Evolutionary conservation across 106 monocot species (phyloP).

Genomic region (Dendrobium chrysotoxum): DNA sequence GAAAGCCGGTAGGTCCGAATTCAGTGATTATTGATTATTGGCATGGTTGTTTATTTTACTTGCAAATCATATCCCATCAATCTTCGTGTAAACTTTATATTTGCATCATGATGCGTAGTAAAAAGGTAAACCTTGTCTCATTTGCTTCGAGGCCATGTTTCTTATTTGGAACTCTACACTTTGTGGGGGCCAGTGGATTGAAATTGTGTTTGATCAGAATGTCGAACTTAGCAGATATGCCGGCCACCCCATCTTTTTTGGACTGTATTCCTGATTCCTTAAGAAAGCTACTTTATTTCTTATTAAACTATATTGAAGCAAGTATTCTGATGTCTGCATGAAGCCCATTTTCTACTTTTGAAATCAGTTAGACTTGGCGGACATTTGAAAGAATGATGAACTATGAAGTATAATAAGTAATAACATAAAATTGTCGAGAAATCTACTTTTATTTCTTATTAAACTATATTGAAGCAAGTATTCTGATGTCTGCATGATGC

Average conservation of each 20-base stretch:
- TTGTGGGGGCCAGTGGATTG: neutral
- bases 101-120: neutral
- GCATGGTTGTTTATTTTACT: neutral
- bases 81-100: neutral
- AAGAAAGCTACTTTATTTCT: neutral
- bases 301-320: too few relatives aligned
- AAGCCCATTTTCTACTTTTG: too few relatives aligned
- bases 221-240: too few relatives aligned
- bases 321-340: too few relatives aligned
- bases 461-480: neutral
- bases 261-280: neutral
- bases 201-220: neutral
- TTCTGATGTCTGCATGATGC: too few relatives aligned
- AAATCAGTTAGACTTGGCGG: too few relatives aligned
- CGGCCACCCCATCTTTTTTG: neutral
- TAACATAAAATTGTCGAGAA: too few relatives aligned
- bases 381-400: too few relatives aligned
- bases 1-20: constrained; percentile 1
- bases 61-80: neutral
- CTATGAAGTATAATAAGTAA: too few relatives aligned
- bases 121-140: neutral
- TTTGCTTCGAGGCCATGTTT: neutral
- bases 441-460: constrained; percentile 1
- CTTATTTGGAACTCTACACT: neutral
- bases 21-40: neutral